phyloP scores from a whole-genome alignment of 352 stramenopile species.

The Ophiocytium majus region DNA sequence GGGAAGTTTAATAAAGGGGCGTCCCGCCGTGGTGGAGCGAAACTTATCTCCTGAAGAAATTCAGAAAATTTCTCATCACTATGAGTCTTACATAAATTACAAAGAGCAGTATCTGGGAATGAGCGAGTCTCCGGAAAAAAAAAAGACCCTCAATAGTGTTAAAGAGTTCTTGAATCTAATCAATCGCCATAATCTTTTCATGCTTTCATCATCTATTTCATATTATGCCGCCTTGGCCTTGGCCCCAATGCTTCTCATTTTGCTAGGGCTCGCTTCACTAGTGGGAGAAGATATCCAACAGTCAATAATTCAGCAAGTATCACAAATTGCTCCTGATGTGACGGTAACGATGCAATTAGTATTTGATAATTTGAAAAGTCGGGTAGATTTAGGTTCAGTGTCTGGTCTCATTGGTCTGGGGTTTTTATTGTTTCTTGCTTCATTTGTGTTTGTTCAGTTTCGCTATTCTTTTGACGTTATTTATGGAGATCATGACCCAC shows the following conservation, averaged over 20 bases:
- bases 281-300: neutral
- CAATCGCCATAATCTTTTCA: conserved; percentile 1
- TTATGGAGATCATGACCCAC: too few relatives aligned
- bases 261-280: neutral
- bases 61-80: conserved; percentile 4
- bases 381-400: neutral
- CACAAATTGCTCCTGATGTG: neutral
- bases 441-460: conserved; percentile 4
- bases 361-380: neutral
- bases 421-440: neutral
- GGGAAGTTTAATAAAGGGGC: neutral
- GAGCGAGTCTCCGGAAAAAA: neutral
- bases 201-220: neutral
- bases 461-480: neutral
- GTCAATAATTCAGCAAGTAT: neutral
- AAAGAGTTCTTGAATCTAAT: neutral
- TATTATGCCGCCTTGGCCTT: neutral
- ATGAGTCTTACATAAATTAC: neutral
- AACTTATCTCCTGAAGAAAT: neutral
- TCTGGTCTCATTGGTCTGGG: neutral
- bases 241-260: neutral
- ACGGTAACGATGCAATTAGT: neutral
- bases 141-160: neutral
- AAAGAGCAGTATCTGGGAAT: conserved; percentile 15
- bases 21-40: neutral